Conservation (phyloP, 2,329 filamentous ascomycete species). For the Nannizzia gypsea region DNA sequence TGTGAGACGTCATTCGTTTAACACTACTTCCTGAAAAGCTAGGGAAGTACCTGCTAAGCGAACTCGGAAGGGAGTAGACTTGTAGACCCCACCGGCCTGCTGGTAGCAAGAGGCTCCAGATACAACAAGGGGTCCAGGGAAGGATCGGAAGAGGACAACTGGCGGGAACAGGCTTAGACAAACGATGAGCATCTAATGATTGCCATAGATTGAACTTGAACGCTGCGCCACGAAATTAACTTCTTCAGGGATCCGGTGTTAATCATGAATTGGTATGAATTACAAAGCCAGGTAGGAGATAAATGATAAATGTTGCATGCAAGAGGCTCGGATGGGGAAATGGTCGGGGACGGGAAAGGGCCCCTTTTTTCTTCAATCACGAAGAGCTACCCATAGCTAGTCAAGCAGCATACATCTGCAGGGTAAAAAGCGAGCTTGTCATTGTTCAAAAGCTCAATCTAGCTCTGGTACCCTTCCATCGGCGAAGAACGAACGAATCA, state of each 20-base stretch:
- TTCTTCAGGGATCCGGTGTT: not conserved
- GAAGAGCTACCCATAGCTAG: not conserved
- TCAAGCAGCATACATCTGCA: not conserved
- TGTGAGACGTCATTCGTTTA: not conserved
- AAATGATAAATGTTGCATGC: constrained; percentile 5
- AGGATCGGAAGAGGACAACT: not conserved
- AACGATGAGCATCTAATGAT: not conserved
- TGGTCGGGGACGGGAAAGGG: not conserved
- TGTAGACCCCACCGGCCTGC: not conserved
- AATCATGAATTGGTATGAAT: constrained; percentile 3
- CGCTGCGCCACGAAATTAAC: constrained; percentile 1
- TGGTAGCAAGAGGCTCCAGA: not conserved
- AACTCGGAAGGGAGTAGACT: not conserved
- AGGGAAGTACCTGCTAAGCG: constrained; percentile 1
- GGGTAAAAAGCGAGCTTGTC: not conserved
- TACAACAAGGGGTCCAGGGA: no score
- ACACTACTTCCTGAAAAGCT: not conserved
- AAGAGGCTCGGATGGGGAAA: not conserved
- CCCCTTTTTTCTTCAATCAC: not conserved
- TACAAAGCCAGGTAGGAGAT: not conserved
- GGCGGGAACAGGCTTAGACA: not conserved
- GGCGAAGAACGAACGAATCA: not conserved
- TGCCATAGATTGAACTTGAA: not conserved
- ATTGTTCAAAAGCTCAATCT: not conserved
- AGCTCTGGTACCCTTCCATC: not conserved